phyloP scores from a whole-genome alignment of 352 stramenopile species.

The Blastocystis sp. region DNA sequence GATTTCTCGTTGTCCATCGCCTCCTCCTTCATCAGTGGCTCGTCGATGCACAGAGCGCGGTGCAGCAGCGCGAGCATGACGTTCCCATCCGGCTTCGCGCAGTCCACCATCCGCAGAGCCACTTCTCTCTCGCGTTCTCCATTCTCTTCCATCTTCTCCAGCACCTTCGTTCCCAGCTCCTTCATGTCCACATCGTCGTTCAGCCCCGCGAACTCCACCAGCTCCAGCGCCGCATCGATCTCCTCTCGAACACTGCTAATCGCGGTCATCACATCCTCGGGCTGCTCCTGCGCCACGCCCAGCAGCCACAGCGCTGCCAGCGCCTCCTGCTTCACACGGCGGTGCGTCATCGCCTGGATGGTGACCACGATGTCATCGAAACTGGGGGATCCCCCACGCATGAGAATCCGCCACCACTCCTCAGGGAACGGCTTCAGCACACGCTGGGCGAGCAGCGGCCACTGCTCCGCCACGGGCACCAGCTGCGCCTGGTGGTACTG shows the following conservation, averaged over 20 bases:
- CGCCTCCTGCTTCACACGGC: not conserved
- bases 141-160: not conserved
- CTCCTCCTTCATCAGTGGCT: not conserved
- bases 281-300: not conserved
- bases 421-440: not conserved
- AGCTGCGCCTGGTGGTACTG: not conserved
- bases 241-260: not conserved
- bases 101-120: not conserved
- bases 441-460: not conserved
- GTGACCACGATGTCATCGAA: not conserved
- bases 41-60: conserved; percentile 2
- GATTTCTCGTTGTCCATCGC: not conserved
- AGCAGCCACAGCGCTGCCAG: not conserved
- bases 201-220: not conserved
- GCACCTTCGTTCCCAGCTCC: not conserved
- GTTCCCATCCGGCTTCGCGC: not conserved
- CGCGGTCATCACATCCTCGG: not conserved
- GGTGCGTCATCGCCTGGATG: not conserved
- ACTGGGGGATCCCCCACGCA: not conserved
- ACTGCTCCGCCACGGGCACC: not conserved
- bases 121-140: not conserved
- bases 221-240: not conserved
- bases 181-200: not conserved
- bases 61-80: not conserved
- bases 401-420: not conserved